Base-by-base conservation (phyloP, 2,329 filamentous ascomycete genomes). In the Zymoseptoria tritici region DNA sequence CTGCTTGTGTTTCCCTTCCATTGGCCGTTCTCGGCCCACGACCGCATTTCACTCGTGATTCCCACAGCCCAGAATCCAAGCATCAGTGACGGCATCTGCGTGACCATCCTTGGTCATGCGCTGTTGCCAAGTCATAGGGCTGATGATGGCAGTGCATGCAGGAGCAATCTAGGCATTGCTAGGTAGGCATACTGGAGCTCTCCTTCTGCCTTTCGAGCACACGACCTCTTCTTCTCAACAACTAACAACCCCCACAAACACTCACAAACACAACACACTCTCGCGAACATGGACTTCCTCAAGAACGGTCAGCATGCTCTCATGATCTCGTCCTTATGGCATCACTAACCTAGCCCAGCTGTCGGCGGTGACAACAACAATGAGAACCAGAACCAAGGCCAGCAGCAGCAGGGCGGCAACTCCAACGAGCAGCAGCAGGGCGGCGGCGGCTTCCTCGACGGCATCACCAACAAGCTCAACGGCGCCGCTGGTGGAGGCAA, bases 391-490 rank as follows among this genome's bases (percentile, higher is more conserved):
- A 58, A 58, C 57, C 19, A 22, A 22, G 21, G 21, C 21, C 21
- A 56, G 9, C 52, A 62, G 53, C 59, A 60, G 50, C 57, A 60
- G 22, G 55, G 59, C 62, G 66, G 68, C 8, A 49, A 29, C 20
- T 57, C 54, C 55, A 66, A 65, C 57, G 65, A 75, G 60, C 70
- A 75, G 65, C 63, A 75, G 60, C 59, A 71, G 61, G 57, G 68
- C 63, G 54, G 68, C 29, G 78, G 79, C 29, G 77, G 79, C 59
- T 79, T 82, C 73, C 72, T 83, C 54, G 78, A 82, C 61, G 84
- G 85, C 61, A 73, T 91, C 64, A 81, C 84, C 72, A 82, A 87
- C 76, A 90, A 89, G 78, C 56, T 92, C 61, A 90, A 93, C 78
- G 72, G 76, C 60, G 80, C 85, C 65, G 87, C 87, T 20, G 90